Conservation (phyloP, 805 yeast species). For the Teunomyces barrocoloradensis region DNA sequence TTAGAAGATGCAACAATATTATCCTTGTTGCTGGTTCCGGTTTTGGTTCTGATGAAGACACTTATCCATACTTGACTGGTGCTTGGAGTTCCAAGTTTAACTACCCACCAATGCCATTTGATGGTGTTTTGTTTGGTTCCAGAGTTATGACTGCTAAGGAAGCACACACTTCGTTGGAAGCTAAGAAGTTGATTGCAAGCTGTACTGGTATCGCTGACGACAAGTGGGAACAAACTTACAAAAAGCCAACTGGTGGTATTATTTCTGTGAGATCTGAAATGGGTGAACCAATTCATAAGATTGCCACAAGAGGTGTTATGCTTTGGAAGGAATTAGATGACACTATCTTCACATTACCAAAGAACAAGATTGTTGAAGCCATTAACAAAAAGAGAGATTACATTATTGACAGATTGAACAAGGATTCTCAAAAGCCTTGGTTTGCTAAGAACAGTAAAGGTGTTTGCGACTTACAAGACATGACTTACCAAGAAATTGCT, state of each 20-base stretch:
- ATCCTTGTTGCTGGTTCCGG: constrained; percentile 97
- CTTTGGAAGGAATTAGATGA: constrained; percentile 98
- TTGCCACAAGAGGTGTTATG: constrained; percentile 96
- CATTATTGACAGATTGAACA: constrained; percentile 80
- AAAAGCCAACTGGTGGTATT: constrained; percentile 95
- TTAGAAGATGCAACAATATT: constrained; percentile 88
- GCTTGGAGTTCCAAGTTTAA: constrained; percentile 85
- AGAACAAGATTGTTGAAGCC: constrained; percentile 79
- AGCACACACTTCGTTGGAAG: constrained; percentile 89
- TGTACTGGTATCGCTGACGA: constrained; percentile 88
- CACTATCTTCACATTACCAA: constrained; percentile 87
- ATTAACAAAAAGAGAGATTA: constrained; percentile 79
- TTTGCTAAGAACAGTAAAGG: constrained; percentile 78
- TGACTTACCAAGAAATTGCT: constrained; percentile 93
- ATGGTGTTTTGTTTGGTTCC: constrained; percentile 94
- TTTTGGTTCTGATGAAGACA: constrained; percentile 94
- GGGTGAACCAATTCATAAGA: constrained; percentile 99
- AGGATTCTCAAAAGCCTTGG: constrained; percentile 98
- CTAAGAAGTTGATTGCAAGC: constrained; percentile 85
- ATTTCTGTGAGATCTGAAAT: constrained; percentile 95
- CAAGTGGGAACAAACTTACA: constrained; percentile 93
- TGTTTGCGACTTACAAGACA: constrained; percentile 87
- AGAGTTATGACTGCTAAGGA: constrained; percentile 98
- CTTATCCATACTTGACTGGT: constrained; percentile 97
- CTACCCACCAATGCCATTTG: constrained; percentile 99